Conservation (phyloP, 306 rosid genomes). For the Quercus suber region DNA sequence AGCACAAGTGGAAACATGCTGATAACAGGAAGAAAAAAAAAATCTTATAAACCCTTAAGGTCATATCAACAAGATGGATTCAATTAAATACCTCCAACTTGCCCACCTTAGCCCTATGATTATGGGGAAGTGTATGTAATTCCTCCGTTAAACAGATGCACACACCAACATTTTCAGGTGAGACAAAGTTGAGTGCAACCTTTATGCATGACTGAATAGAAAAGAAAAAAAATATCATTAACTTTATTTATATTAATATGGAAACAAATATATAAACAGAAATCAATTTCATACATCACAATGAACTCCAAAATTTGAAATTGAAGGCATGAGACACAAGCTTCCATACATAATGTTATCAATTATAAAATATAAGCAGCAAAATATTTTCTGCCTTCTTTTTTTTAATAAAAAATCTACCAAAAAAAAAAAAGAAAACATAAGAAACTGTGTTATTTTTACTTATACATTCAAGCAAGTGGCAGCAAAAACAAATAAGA, state of each 20-base stretch:
- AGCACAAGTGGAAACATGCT: not conserved
- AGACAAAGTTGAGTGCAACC: constrained; percentile 86
- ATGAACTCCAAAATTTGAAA: too few relatives aligned
- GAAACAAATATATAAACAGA: not conserved
- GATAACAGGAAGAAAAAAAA: not conserved
- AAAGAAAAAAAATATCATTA: not conserved
- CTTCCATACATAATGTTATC: too few relatives aligned
- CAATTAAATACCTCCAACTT: constrained; percentile 60
- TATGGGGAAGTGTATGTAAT: constrained; percentile 56
- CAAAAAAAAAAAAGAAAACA: too few relatives aligned
- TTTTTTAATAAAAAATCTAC: too few relatives aligned
- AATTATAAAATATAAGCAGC: too few relatives aligned
- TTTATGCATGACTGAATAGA: constrained; percentile 74
- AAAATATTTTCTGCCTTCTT: too few relatives aligned
- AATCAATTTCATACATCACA: too few relatives aligned
- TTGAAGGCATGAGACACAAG: too few relatives aligned
- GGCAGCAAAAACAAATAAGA: too few relatives aligned
- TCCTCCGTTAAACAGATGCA: constrained; percentile 70
- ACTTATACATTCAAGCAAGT: too few relatives aligned
- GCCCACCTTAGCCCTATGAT: constrained; percentile 37
- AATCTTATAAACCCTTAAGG: not conserved
- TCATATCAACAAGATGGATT: not conserved
- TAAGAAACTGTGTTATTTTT: too few relatives aligned
- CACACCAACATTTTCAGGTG: constrained; percentile 77
- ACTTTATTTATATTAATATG: not conserved